Percentiles rank a stretch among this genome's conserved stretches.
These are phyloP conservation scores for Ganoderma multipileum DNA, from an alignment of 1,284 basidiomycete genomes.

Conservation along the genomic window DNA sequence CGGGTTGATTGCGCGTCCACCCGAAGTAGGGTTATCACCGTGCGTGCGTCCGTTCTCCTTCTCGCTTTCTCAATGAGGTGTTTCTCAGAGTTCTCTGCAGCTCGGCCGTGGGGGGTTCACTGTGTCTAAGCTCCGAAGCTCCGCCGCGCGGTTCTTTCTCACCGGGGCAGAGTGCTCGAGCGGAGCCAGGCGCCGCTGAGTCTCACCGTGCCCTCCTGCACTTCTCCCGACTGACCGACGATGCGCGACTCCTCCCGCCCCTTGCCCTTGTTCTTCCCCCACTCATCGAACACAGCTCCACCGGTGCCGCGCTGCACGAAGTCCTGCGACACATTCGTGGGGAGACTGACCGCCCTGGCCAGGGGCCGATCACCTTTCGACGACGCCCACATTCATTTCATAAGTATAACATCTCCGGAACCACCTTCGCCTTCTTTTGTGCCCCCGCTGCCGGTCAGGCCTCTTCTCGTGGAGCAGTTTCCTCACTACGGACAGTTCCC, in stretches of 20 bases:
- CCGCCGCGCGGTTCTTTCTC: background rate
- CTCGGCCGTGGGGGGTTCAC: background rate
- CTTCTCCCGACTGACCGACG: background rate
- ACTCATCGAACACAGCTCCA: background rate
- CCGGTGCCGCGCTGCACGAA: background rate
- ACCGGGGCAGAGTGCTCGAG: background rate
- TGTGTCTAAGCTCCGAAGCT: background rate
- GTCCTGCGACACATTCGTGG: background rate
- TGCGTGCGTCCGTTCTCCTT: background rate
- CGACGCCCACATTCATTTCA: conserved; percentile 3
- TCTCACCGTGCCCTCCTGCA: background rate
- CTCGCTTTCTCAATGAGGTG: background rate
- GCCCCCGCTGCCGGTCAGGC: background rate
- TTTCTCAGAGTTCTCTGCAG: background rate
- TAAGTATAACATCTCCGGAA: conserved; percentile 3
- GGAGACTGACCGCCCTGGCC: background rate
- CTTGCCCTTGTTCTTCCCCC: conserved; percentile 6
- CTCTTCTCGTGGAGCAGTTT: background rate
- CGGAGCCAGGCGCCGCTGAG: conserved; percentile 6
- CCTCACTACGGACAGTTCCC: background rate
- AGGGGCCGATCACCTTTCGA: conserved; percentile 14
- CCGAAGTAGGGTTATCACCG: background rate
- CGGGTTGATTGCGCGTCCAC: background rate
- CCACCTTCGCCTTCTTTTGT: background rate
- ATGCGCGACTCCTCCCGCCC: background rate